Percentiles rank a stretch among this genome's conserved stretches.
Evolutionary conservation across 2,329 filamentous ascomycete genomes (phyloP).

Genomic region (Pseudogymnoascus sp.): DNA sequence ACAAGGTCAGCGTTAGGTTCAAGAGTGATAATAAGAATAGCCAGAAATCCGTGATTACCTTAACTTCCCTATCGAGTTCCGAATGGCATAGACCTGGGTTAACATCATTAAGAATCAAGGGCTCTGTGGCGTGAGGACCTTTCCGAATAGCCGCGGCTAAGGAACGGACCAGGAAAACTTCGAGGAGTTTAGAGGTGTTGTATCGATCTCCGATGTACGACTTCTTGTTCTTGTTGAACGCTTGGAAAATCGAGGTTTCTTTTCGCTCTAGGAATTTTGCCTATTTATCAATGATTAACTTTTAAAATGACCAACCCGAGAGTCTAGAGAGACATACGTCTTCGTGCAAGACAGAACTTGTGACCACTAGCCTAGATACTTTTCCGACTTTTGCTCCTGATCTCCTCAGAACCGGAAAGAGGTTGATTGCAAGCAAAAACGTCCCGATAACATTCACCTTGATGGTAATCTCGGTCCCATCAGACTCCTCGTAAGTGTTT

Average conservation of each 20-base stretch:
- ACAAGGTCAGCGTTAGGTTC: slow-evolving; percentile 20
- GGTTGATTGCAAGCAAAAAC: slow-evolving; percentile 36
- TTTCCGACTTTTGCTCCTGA: slow-evolving; percentile 24
- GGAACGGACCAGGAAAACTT: slow-evolving; percentile 27
- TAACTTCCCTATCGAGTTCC: slow-evolving; percentile 18
- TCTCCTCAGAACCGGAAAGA: slow-evolving; percentile 36
- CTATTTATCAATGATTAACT: slow-evolving; percentile 16
- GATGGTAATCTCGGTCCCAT: slow-evolving; percentile 37
- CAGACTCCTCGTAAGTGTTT: slow-evolving; percentile 12
- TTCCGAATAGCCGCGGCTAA: slow-evolving; percentile 25
- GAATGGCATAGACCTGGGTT: slow-evolving; percentile 31
- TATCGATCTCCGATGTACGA: slow-evolving; percentile 23
- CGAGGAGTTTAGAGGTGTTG: slow-evolving; percentile 31
- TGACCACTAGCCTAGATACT: slow-evolving; percentile 32
- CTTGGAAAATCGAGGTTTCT: slow-evolving; percentile 15
- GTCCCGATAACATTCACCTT: slow-evolving; percentile 43
- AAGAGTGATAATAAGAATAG: slow-evolving; percentile 10
- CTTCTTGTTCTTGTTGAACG: background rate
- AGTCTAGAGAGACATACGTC: slow-evolving; percentile 20
- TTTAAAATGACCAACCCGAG: background rate
- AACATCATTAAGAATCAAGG: slow-evolving; percentile 30
- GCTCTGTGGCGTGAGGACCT: slow-evolving; percentile 12
- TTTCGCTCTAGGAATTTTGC: slow-evolving; percentile 31
- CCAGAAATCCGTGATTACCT: background rate
- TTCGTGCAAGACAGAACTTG: slow-evolving; percentile 33